Conservation (phyloP, 768 basidiomycete species). For the Daedaleopsis nitida region DNA sequence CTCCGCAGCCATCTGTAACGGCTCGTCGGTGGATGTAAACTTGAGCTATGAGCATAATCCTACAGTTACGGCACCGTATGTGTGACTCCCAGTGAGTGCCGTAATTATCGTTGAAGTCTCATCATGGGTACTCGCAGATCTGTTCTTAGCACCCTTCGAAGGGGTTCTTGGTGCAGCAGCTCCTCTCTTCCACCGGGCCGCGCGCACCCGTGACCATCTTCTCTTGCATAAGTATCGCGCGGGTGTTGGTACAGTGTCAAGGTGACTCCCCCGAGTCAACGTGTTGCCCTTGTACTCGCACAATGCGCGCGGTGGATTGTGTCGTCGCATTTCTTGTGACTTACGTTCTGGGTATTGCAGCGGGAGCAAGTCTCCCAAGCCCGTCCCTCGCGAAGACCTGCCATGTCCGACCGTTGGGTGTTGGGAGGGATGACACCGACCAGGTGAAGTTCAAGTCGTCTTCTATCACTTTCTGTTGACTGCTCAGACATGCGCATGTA, state of each 20-base stretch:
- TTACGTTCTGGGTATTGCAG: background rate
- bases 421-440: conserved; percentile 29
- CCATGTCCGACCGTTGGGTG: conserved; percentile 22
- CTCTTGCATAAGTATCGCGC: background rate
- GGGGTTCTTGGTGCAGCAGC: too few relatives aligned
- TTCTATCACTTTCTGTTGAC: background rate
- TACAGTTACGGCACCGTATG: too few relatives aligned
- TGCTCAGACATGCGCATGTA: conserved; percentile 18
- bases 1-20: too few relatives aligned
- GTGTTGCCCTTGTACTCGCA: background rate
- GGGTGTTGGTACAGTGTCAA: background rate
- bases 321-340: background rate
- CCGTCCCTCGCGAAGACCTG: conserved; percentile 11
- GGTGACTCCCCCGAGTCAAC: background rate
- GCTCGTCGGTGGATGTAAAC: too few relatives aligned
- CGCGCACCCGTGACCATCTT: background rate
- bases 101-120: too few relatives aligned
- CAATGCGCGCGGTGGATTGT: background rate
- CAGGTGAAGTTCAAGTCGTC: conserved; percentile 18
- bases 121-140: too few relatives aligned
- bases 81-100: too few relatives aligned
- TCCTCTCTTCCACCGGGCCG: background rate
- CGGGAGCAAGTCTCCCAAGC: background rate
- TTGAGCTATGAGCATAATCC: too few relatives aligned
- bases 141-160: too few relatives aligned